A percentile compares a stretch with the other conserved stretches of the same genome.
These are phyloP conservation scores for Laburnicola sp. DNA, from an alignment of 2,329 filamentous ascomycete genomes.

Conservation along the genomic window DNA sequence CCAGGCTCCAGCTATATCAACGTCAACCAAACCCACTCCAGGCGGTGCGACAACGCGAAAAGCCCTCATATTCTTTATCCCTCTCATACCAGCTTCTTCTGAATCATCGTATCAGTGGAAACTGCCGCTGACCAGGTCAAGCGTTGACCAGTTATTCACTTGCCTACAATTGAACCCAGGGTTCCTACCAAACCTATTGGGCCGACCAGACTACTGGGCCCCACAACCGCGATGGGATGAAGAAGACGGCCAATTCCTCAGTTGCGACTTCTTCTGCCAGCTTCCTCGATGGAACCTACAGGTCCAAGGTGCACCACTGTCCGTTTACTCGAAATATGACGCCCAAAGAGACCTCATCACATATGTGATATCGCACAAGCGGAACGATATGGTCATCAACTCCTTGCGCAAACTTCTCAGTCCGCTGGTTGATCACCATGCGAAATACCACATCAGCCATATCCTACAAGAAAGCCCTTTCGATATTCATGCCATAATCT, in stretches of 20 bases:
- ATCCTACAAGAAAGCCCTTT: slow-evolving; percentile 18
- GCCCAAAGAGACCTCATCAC: slow-evolving; percentile 15
- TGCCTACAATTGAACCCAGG: slow-evolving; percentile 9
- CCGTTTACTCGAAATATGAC: slow-evolving; percentile 20
- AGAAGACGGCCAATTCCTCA: slow-evolving; percentile 8
- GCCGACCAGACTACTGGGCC: slow-evolving; percentile 19
- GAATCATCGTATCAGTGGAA: too few relatives aligned
- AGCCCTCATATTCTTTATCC: too few relatives aligned
- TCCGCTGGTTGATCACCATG: slow-evolving; percentile 3
- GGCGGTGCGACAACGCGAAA: too few relatives aligned
- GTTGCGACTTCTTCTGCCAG: slow-evolving; percentile 23
- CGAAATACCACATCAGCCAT: slow-evolving; percentile 9
- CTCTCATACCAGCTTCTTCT: too few relatives aligned
- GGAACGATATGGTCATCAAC: slow-evolving; percentile 12
- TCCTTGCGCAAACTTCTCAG: slow-evolving; percentile 8
- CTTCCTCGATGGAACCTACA: slow-evolving; percentile 23
- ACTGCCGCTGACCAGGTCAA: background rate
- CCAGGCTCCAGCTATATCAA: too few relatives aligned
- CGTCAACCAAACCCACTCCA: too few relatives aligned
- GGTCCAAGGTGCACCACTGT: slow-evolving; percentile 19
- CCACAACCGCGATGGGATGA: slow-evolving; percentile 14
- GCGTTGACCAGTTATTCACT: slow-evolving; percentile 12
- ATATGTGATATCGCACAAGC: slow-evolving; percentile 17
- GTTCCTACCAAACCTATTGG: slow-evolving; percentile 15
- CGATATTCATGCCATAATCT: slow-evolving; percentile 15